Evolutionary conservation across 371 early-diverging fungal genomes (phyloP).

Genomic region (Mortierella sp.): DNA sequence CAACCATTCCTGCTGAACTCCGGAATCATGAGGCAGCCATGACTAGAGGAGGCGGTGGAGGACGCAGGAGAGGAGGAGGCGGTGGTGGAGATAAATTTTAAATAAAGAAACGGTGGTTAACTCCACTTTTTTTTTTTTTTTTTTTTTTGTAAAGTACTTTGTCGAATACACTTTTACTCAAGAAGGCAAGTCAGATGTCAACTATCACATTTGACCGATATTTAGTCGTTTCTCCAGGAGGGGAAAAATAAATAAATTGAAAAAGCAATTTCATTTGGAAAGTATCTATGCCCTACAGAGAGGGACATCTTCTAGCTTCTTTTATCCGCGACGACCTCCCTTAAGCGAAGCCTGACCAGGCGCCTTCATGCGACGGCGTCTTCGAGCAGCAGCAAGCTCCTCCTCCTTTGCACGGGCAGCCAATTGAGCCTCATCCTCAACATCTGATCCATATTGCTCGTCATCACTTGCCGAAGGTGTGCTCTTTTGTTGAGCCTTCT

Average conservation of each 20-base stretch:
- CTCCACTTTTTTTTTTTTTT: neutral
- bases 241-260: neutral
- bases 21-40: conserved; percentile 88
- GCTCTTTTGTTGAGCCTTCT: conserved; percentile 38
- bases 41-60: conserved; percentile 59
- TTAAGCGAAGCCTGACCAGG: conserved; percentile 51
- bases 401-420: conserved; percentile 21
- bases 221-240: too few relatives aligned
- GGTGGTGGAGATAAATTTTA: conserved; percentile 41
- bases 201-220: too few relatives aligned
- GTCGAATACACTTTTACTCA: neutral
- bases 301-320: neutral
- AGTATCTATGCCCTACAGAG: neutral
- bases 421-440: conserved; percentile 22
- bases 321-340: conserved; percentile 51
- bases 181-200: neutral
- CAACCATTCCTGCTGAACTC: conserved; percentile 88
- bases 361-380: conserved; percentile 53
- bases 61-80: conserved; percentile 32
- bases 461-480: conserved; percentile 43
- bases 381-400: conserved; percentile 50
- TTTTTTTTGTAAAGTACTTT: neutral
- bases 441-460: conserved; percentile 15
- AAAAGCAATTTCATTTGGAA: neutral
- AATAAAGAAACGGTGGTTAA: neutral